Evolutionary conservation across 2,329 filamentous ascomycete species (phyloP).

Genomic region (Rhinocladiella similis): DNA sequence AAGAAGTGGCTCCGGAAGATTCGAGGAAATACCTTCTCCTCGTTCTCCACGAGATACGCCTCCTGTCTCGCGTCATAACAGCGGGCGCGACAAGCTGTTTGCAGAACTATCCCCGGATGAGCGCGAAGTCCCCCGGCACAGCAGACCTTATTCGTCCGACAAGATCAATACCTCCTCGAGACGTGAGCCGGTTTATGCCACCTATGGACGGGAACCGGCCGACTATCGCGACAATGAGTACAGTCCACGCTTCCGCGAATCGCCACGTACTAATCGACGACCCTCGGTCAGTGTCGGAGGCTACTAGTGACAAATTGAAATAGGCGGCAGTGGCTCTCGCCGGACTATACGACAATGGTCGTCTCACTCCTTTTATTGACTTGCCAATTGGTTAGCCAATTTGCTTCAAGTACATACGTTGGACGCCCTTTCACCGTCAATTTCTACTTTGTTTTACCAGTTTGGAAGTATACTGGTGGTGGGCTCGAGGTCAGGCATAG

Average conservation of each 20-base stretch:
- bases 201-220: conserved; percentile 6
- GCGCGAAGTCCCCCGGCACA: conserved; percentile 15
- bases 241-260: conserved; percentile 15
- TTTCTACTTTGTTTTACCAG: conserved; percentile 7
- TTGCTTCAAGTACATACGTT: conserved; percentile 9
- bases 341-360: conserved; percentile 2
- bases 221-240: conserved; percentile 18
- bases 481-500: background rate
- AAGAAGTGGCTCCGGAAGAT: conserved; percentile 21
- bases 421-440: background rate
- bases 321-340: background rate
- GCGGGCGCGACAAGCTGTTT: conserved; percentile 22
- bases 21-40: conserved; percentile 17
- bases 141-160: conserved; percentile 17
- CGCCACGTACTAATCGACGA: conserved; percentile 14
- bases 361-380: background rate
- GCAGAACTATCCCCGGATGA: conserved; percentile 23
- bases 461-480: background rate
- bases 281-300: conserved; percentile 21
- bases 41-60: conserved; percentile 23
- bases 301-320: conserved; percentile 8
- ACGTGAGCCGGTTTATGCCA: conserved; percentile 17
- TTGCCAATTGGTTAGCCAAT: background rate
- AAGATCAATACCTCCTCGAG: conserved; percentile 19
- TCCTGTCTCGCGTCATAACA: conserved; percentile 21